Evolutionary conservation across 2,329 filamentous ascomycete species (phyloP), one percentile per base, ranked within the genome.

Genomic region (Colletotrichum costaricense): DNA sequence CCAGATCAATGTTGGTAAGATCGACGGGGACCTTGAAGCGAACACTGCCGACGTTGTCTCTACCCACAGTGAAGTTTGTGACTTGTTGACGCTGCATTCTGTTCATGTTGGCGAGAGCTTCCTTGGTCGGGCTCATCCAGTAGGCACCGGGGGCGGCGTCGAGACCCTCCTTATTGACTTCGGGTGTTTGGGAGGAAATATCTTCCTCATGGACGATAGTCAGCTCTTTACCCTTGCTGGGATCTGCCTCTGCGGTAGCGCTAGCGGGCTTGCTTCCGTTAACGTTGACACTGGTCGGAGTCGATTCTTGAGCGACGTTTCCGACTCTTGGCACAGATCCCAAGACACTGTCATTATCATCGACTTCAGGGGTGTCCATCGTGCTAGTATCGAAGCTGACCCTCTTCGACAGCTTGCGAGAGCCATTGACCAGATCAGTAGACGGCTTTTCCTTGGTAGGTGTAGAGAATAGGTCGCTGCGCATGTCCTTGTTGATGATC

Each of bases 321-420:
- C 35, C 62, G n/a, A 35, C 38, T 46, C 67, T 35, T 24, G 62
- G 46, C 11, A 62, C 66, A n/a, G 72, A 54, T 16, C 46, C 42
- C 6, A 49, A 46, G 22, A 30, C 63, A 38, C n/a, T 55, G n/a
- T 75, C 72, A 4, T 46, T 55, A 2, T 72, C 38, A n/a, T 66
- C 74, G 11, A 38, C 33, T 30, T 75, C 68, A 6, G 62, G 58
- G 38, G 75, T 67, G 49, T 87, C 86, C 28, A 87, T 82, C 38
- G 87, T 88, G 78, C 88, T 89, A 4, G 92, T 91, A 79, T 98
- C 95, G 78, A 98, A 99, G 84, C 95, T 98, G 65, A 99, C 97
- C 66, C 93, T 92, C 86, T 98, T 98, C 76, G 93, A 92, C 54
- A 94, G 83, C 78, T 92, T 92, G 65, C 88, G 85, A 38, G 83